phyloP scores from a whole-genome alignment of 2,329 filamentous ascomycete species.

The Didymella glomerata region DNA sequence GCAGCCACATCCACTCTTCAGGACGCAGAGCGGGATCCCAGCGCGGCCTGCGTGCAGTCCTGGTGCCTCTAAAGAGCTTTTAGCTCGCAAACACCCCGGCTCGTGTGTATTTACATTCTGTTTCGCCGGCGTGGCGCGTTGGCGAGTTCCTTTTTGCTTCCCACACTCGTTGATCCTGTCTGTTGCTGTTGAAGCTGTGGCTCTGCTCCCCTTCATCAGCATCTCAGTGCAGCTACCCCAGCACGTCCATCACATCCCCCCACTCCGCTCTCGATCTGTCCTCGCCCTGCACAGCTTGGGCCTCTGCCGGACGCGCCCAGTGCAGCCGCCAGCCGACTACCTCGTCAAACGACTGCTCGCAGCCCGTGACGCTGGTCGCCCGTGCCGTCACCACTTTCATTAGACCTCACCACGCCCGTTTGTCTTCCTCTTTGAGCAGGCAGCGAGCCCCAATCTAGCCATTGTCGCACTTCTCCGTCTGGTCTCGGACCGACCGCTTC shows the following conservation, averaged over 20 bases:
- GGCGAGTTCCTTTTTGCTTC: conserved; percentile 42
- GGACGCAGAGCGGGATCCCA: conserved; percentile 28
- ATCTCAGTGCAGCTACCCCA: conserved; percentile 33
- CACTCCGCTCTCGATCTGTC: conserved; percentile 27
- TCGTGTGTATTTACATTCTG: conserved; percentile 38
- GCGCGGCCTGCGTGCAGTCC: conserved; percentile 37
- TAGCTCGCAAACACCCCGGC: conserved; percentile 29
- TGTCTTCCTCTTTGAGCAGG: conserved; percentile 33
- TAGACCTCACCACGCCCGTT: conserved; percentile 23
- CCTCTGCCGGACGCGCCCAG: conserved; percentile 36
- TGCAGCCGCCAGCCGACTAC: conserved; percentile 30
- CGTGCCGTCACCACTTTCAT: conserved; percentile 22
- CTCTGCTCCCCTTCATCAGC: conserved; percentile 36
- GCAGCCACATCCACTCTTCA: conserved; percentile 49
- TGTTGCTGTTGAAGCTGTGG: conserved; percentile 32
- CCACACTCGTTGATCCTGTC: conserved; percentile 21
- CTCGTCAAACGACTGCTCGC: conserved; percentile 26
- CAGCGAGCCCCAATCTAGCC: conserved; percentile 41
- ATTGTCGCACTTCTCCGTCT: conserved; percentile 47
- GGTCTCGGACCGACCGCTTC: conserved; percentile 49
- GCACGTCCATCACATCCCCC: conserved; percentile 25
- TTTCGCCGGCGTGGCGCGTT: conserved; percentile 47
- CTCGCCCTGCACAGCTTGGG: conserved; percentile 32
- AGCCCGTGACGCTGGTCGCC: conserved; percentile 36
- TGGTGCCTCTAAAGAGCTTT: conserved; percentile 25